Conservation (phyloP, 371 early-diverging fungal species). For the Haplosporangium sp. region DNA sequence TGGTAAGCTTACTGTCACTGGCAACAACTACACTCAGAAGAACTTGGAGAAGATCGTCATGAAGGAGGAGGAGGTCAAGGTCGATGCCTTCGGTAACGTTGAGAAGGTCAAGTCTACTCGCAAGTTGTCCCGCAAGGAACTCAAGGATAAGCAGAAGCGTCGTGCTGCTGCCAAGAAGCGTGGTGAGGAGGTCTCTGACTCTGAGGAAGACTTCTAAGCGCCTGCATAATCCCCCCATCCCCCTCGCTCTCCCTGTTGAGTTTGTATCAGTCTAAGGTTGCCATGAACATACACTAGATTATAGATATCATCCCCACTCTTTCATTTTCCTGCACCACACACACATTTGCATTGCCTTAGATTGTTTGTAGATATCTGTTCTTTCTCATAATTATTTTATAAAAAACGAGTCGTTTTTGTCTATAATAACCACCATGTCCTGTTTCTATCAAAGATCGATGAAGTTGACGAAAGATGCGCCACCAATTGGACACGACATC, state of each 20-base stretch:
- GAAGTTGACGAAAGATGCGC: too few relatives aligned
- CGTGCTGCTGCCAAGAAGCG: constrained; percentile 52
- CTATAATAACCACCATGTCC: too few relatives aligned
- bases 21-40: constrained; percentile 49
- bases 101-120: constrained; percentile 55
- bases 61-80: constrained; percentile 48
- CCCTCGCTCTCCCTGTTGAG: background rate
- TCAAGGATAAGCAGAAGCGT: constrained; percentile 53
- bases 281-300: constrained; percentile 2
- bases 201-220: constrained; percentile 47
- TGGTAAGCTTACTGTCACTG: constrained; percentile 62
- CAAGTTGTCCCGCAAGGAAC: constrained; percentile 55
- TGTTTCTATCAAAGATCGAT: too few relatives aligned
- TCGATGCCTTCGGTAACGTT: constrained; percentile 55
- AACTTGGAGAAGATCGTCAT: constrained; percentile 43
- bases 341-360: too few relatives aligned
- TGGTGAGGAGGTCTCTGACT: constrained; percentile 53
- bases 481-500: too few relatives aligned
- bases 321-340: background rate
- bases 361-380: too few relatives aligned
- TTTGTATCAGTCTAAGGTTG: constrained; percentile 9
- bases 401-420: too few relatives aligned
- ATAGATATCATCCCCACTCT: constrained; percentile 8
- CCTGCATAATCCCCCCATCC: background rate
- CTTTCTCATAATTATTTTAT: too few relatives aligned